Evolutionary conservation across 2,329 filamentous ascomycete genomes (phyloP), one percentile per base, ranked within the genome.

Genomic region (Diaporthe caulivora): DNA sequence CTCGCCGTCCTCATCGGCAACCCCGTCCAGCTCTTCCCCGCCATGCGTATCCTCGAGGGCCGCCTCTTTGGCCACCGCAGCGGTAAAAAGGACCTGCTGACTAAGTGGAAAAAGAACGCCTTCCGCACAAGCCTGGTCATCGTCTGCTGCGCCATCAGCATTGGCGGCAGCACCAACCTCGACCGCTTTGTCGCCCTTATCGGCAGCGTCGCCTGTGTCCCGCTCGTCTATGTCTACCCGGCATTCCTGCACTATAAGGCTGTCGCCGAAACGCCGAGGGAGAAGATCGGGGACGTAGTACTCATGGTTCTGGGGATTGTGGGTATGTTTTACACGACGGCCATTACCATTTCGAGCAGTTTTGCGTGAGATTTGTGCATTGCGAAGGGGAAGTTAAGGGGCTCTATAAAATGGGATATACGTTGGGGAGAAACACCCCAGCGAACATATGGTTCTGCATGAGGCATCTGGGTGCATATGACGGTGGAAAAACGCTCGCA

Each of bases 31-130:
- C 87, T 94, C 58, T 95, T 94, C 83, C 93, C 93, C 0, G 92
- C 92, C 10, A 85, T 93, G 68, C 89, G 92, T 76, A 95, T 94
- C 79, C 85, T 94, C 69, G 93, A 94, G 82, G 89, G 88, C 26
- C 88, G 86, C 57, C 79, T 94, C 21, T 94, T 95, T 74, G 91
- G 91, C n/a, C 86, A 88, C 74, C 86, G 87, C 72, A 93, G 92
- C 0, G 93, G 93, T 44, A 94, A 93, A 83, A 89, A 88, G 78
- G 89, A 88, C 75, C 80, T 84, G 44, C 83, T 86, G 49, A 92
- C 91, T 75, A 95, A 94, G 80, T 95, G 93, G 93, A 91, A 91
- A 83, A 95, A 95, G 87, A 95, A 95, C 77, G 87, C 82, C 1
- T 89, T 94, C 77, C 86, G 92, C 29, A 86, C 89, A 0, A 77